Base-by-base conservation (phyloP, 352 stramenopile species). In the Peronospora destructor region DNA sequence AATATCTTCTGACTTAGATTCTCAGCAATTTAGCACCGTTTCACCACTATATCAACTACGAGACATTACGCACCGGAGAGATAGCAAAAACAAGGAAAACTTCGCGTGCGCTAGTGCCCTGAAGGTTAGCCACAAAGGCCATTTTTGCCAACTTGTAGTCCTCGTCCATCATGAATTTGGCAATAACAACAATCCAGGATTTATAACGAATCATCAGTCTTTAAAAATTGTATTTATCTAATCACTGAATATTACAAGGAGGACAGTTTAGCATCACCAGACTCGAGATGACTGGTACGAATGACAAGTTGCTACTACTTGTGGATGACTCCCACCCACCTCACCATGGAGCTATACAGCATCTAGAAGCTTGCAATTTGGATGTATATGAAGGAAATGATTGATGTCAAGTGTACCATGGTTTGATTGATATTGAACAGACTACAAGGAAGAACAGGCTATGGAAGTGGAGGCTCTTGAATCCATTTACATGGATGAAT, bases 401-500 rank as follows among this genome's bases (percentile, higher is more conserved):
- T 2, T 26, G 4, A 32, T 21, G 11, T 0, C 6, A 6, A 30
- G 17, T 14, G 10, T 10, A 30, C 29, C 3, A 34, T 49, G 26
- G 13, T 35, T 49, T 41, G 21, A 47, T 32, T 42, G 47, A 39
- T 52, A 33, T 47, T 41, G 51, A 19, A 47, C 29, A 91, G 83
- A 94, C 67, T 91, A 94, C 72, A 81, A 79, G 53, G 83, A 91
- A 61, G 83, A 94, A 49, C 81, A 92, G 64, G 66, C 63, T 59
- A 94, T 94, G 83, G 83, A 94, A 70, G 81, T 91, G 60, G 83
- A 94, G 54, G 83, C 83, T 37, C 78, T 94, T 51, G 83, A 92
- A 54, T 79, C 83, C 62, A 94, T 94, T 46, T 94, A 94, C 63
- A 92, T 90, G 75, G 76, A 94, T 61, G 83, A 94, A 54, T 94